Conservation (phyloP, 495 filamentous ascomycete species). For the Trichoderma orchidacearum region DNA sequence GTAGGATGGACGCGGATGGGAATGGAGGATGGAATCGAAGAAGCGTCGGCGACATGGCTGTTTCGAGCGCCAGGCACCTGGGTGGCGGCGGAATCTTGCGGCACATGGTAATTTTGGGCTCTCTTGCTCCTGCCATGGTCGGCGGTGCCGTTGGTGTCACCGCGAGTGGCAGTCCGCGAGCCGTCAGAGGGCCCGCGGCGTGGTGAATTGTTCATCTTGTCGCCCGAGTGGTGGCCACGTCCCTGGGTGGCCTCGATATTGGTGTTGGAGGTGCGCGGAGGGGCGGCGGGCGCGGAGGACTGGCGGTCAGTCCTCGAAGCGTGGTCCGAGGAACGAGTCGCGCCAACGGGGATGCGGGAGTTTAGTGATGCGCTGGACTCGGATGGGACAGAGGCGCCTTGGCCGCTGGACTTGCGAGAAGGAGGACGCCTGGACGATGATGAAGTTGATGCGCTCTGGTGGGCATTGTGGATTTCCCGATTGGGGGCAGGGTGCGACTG, state of each 20-base stretch:
- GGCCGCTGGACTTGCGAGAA: conserved; percentile 38
- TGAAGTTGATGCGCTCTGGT: conserved; percentile 20
- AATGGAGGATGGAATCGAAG: conserved; percentile 11
- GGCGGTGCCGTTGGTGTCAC: conserved; percentile 12
- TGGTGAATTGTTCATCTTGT: conserved; percentile 25
- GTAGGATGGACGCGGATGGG: conserved; percentile 26
- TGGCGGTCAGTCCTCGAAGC: conserved; percentile 12
- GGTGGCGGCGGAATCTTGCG: conserved; percentile 14
- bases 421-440: conserved; percentile 29
- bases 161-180: conserved; percentile 7
- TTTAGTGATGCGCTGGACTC: conserved; percentile 46
- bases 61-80: neutral
- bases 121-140: conserved; percentile 15
- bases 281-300: conserved; percentile 28
- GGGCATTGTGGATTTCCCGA: conserved; percentile 29
- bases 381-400: conserved; percentile 32
- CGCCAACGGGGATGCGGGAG: conserved; percentile 32
- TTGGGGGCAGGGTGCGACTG: conserved; percentile 24
- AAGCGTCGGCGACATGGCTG: neutral
- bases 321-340: conserved; percentile 28
- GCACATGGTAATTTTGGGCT: conserved; percentile 13
- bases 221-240: conserved; percentile 25
- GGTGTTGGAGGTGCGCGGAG: conserved; percentile 51
- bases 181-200: conserved; percentile 14
- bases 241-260: conserved; percentile 21